Conservation (phyloP, 345 rosid genomes). For the Salix caprea region DNA sequence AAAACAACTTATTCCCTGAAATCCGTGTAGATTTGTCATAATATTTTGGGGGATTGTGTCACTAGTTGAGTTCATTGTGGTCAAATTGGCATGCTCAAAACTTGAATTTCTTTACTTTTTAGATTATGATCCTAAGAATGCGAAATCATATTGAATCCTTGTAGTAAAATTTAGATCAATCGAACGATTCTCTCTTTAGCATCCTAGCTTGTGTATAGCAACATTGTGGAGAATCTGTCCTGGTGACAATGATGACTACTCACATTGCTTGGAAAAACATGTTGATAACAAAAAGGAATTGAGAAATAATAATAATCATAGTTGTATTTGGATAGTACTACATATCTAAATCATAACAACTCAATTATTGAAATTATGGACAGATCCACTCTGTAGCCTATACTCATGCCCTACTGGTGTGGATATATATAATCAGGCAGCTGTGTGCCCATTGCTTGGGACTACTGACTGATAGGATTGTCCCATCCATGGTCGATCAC, state of each 20-base stretch:
- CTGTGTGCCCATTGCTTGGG: conserved; percentile 12
- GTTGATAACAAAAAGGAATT: neutral
- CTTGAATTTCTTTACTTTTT: neutral
- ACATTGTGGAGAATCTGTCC: conserved; percentile 8
- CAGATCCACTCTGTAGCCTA: conserved; percentile 11
- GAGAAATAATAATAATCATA: neutral
- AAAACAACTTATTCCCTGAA: neutral
- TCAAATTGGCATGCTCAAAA: neutral
- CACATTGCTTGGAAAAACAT: neutral
- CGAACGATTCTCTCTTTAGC: neutral
- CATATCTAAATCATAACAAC: neutral
- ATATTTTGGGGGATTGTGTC: neutral
- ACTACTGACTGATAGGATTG: neutral
- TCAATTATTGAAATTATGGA: conserved; percentile 31
- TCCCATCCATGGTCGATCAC: neutral
- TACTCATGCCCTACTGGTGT: conserved; percentile 14
- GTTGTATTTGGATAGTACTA: neutral
- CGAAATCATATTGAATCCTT: neutral
- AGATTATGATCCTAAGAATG: neutral
- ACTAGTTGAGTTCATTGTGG: neutral
- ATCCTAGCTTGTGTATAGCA: neutral
- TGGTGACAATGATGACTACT: neutral
- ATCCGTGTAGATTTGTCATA: neutral
- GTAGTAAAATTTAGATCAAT: neutral
- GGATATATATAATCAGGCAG: neutral